Evolutionary conservation across 2,329 filamentous ascomycete species (phyloP).

Genomic region (Alternaria viburni): DNA sequence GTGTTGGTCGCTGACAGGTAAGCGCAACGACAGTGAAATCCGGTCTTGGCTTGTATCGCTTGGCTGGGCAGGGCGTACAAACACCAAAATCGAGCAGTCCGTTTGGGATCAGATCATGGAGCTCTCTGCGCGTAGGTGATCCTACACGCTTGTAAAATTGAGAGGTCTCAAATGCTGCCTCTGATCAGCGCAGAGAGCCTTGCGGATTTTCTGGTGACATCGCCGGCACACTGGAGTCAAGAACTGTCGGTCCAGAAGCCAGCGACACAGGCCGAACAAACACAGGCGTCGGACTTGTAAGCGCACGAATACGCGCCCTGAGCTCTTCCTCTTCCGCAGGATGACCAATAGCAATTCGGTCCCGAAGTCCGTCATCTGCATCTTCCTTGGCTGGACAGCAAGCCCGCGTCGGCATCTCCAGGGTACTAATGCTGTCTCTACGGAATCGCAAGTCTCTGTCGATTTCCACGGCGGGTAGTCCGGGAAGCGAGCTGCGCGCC

Average conservation of each 20-base stretch:
- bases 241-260: not conserved
- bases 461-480: not conserved
- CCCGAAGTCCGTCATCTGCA: not conserved
- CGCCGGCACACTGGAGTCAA: not conserved
- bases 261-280: not conserved
- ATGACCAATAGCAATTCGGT: not conserved
- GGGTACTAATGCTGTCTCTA: conserved; percentile 1
- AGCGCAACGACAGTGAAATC: not conserved
- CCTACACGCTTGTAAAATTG: not conserved
- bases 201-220: not conserved
- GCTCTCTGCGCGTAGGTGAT: not conserved
- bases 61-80: not conserved
- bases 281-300: not conserved
- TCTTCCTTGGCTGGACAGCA: not conserved
- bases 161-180: not conserved
- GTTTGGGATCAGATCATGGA: too few species aligned
- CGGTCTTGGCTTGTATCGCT: not conserved
- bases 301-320: conserved; percentile 1
- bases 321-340: conserved; percentile 4
- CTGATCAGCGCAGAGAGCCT: not conserved
- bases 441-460: not conserved
- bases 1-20: conserved; percentile 3
- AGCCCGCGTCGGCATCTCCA: not conserved
- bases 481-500: not conserved
- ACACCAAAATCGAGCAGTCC: too few species aligned